phyloP scores from a whole-genome alignment of 148 eudicot genomes.

The Chenopodium quinoa region DNA sequence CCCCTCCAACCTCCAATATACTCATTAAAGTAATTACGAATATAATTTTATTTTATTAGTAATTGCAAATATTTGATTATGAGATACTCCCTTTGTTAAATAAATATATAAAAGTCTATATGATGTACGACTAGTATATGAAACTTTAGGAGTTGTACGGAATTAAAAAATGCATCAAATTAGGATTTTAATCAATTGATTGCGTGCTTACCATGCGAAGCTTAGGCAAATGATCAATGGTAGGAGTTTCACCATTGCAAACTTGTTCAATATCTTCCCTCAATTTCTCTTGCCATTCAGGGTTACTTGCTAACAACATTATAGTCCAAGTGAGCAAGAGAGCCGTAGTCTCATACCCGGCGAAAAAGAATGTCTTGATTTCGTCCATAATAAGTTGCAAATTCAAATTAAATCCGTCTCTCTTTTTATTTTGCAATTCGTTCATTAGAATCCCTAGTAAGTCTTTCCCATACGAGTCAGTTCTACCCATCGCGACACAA shows the following conservation, averaged over 20 bases:
- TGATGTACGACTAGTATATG: no score
- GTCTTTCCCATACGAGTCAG: slow-evolving; percentile 76
- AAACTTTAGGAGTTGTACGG: no score
- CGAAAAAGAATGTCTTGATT: slow-evolving; percentile 85
- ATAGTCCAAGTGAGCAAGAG: slow-evolving; percentile 82
- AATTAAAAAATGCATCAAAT: background rate
- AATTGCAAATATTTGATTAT: no score
- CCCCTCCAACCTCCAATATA: no score
- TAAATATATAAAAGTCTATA: no score
- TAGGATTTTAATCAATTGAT: no score
- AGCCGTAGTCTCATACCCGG: slow-evolving; percentile 85
- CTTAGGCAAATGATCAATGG: slow-evolving; percentile 66
- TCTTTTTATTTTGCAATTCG: slow-evolving; percentile 51
- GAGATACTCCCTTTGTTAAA: no score
- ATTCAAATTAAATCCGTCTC: slow-evolving; percentile 43
- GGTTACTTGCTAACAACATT: slow-evolving; percentile 80
- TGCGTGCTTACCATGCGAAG: slow-evolving; percentile 62
- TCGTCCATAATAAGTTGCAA: slow-evolving; percentile 88
- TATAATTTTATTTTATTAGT: no score
- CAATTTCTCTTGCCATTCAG: slow-evolving; percentile 68
- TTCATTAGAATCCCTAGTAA: slow-evolving; percentile 69
- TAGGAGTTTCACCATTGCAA: slow-evolving; percentile 51
- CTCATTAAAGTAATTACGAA: no score
- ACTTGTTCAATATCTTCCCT: slow-evolving; percentile 55
- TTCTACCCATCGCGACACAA: slow-evolving; percentile 63